These are phyloP conservation scores for Clathrus columnatus DNA, from an alignment of 768 basidiomycete genomes.

Conservation along the genomic window DNA sequence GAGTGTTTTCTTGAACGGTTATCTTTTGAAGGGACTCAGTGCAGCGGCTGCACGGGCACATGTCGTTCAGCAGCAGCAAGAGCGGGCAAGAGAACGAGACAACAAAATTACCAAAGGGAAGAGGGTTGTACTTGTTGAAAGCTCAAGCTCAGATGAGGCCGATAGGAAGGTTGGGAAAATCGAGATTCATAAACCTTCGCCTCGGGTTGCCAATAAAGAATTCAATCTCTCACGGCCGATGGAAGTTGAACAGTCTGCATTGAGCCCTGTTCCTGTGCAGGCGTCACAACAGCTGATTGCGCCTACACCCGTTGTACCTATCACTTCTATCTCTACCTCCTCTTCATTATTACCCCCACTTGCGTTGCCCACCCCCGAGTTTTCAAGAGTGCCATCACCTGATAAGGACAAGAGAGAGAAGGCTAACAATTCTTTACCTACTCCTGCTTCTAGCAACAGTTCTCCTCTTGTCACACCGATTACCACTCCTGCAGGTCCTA, in stretches of 20 bases:
- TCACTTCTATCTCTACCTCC: not conserved
- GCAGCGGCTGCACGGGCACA: conserved; percentile 32
- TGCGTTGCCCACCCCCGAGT: conserved; percentile 1
- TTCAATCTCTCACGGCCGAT: not conserved
- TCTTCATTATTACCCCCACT: no score
- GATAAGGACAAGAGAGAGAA: not conserved
- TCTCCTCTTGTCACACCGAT: conserved; percentile 17
- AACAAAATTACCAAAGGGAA: not conserved
- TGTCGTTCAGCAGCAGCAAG: not conserved
- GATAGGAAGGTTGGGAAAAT: not conserved
- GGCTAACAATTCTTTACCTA: not conserved
- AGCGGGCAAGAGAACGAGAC: not conserved
- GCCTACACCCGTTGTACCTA: not conserved
- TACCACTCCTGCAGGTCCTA: conserved; percentile 16
- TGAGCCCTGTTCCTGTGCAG: not conserved
- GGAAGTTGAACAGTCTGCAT: not conserved
- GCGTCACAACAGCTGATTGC: not conserved
- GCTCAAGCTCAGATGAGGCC: not conserved
- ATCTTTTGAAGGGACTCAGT: conserved; percentile 79
- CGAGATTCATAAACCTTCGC: conserved; percentile 8
- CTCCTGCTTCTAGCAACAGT: conserved; percentile 20
- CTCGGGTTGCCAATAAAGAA: not conserved
- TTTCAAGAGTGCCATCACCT: not conserved
- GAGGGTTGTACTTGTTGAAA: not conserved
- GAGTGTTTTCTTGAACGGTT: conserved; percentile 86